Percentiles rank a stretch among this genome's conserved stretches.
Evolutionary conservation across 345 rosid genomes (phyloP).

Genomic region (Cardamine occulta): DNA sequence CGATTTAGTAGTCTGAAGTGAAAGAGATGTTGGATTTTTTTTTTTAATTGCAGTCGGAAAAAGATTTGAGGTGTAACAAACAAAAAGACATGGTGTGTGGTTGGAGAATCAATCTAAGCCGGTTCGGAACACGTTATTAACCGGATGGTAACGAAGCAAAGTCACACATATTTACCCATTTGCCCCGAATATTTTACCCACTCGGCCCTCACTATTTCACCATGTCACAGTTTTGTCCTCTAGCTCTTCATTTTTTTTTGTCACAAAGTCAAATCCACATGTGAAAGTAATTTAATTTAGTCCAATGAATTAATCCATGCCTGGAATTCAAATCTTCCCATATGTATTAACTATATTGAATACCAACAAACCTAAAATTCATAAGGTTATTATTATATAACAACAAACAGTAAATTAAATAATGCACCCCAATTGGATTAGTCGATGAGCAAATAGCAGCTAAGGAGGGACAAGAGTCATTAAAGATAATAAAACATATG

Average conservation of each 20-base stretch:
- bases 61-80: too few relatives aligned
- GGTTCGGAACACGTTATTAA: too few relatives aligned
- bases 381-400: neutral
- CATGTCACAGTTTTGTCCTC: too few relatives aligned
- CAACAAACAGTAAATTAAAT: conserved; percentile 15
- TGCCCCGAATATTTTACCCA: too few relatives aligned
- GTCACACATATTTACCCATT: too few relatives aligned
- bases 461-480: conserved; percentile 39
- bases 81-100: too few relatives aligned
- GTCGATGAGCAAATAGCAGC: conserved; percentile 38
- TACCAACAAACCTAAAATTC: neutral
- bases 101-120: too few relatives aligned
- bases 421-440: conserved; percentile 17
- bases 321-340: conserved; percentile 4
- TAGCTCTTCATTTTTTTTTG: neutral
- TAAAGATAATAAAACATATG: conserved; percentile 29
- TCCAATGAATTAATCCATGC: conserved; percentile 11
- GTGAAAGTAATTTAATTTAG: conserved; percentile 24
- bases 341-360: neutral
- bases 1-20: too few relatives aligned
- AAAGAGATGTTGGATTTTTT: too few relatives aligned
- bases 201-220: too few relatives aligned
- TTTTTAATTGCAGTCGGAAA: too few relatives aligned
- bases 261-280: conserved; percentile 29
- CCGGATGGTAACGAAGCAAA: too few relatives aligned